Conservation (phyloP, 176 grass and related monocot species). For the Cenchrus americanus region DNA sequence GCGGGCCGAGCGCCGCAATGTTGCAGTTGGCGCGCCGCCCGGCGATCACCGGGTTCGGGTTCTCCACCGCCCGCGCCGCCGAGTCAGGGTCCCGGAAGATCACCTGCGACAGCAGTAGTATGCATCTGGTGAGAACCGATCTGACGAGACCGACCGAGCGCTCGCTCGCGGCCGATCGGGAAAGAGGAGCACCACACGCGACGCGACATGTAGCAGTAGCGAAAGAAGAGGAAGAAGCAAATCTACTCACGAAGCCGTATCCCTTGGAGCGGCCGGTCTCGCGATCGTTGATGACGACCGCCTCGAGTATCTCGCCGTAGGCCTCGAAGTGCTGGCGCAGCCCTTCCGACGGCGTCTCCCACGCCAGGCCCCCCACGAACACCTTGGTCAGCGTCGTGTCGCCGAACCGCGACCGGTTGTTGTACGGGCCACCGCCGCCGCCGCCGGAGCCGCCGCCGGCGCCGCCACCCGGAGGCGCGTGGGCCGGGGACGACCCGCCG, state of each 20-base stretch:
- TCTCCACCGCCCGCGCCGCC: constrained; percentile 70
- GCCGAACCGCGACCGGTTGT: constrained; percentile 78
- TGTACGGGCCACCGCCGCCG: background rate
- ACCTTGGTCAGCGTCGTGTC: constrained; percentile 95
- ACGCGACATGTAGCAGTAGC: no score
- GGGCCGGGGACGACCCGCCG: constrained; percentile 41
- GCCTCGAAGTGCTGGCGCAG: constrained; percentile 70
- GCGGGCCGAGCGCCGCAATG: constrained; percentile 84
- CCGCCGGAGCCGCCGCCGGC: background rate
- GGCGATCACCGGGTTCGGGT: constrained; percentile 89
- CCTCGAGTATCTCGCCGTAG: constrained; percentile 96
- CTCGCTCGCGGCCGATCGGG: background rate
- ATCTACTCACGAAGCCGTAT: constrained; percentile 83
- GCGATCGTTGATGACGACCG: constrained; percentile 89
- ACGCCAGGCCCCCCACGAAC: constrained; percentile 93
- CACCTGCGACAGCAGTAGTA: constrained; percentile 50
- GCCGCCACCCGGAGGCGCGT: background rate
- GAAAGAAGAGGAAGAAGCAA: no score
- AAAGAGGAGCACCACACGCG: no score
- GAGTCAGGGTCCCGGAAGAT: constrained; percentile 81
- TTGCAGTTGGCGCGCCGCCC: constrained; percentile 97
- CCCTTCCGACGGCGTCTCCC: constrained; percentile 84
- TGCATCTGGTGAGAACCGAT: background rate
- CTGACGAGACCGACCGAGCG: background rate
- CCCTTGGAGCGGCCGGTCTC: constrained; percentile 88